Base-by-base conservation (phyloP, 257 asterid species). In the Salvia hispanica region DNA sequence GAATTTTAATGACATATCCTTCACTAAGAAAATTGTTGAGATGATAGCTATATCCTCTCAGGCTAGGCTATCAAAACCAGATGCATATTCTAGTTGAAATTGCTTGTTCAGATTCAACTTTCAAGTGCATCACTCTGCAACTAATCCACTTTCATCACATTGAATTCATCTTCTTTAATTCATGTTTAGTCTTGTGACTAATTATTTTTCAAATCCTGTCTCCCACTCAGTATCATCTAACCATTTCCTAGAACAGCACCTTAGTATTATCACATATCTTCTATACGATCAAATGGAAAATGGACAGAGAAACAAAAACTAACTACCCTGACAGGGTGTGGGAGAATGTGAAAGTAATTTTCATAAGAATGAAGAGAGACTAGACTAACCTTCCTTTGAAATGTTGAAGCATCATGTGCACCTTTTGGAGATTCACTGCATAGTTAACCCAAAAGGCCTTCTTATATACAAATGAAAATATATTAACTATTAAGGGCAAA, bases 351-450 rank as follows among this genome's bases (percentile, higher is more conserved):
- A 31, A 56, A 12, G 5, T 3, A 60, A 9, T 10, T 39, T 21
- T 21, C 36, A 9, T 18, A 18, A 18, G 21, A 18, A 40, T 16
- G 6, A 12, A 16, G 21, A 18, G 61, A 73, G 69, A 58, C n/a
- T n/a, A n/a, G 66, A 69, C 87, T 72, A 80, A 94, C 99, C 99
- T 94, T 94, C 73, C 97, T 91, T 76, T 94, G 99, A 78, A 91
- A 91, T 25, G 99, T 90, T 9, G 99, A 94, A 60, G 96, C 99
- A 79, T 94, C 99, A 77, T 88, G 83, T 53, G 91, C 97, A 78
- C 99, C 99, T 87, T 91, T 94, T 13, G 99, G 96, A 67, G 97
- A 91, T 82, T 94, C 99, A 75, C 99, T 94, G 96, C 88, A 77
- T 58, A 67, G 60, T 51, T 18, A 76, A 58, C 68, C 60, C 62